Conservation (phyloP, 2,329 filamentous ascomycete genomes). For the Fonsecaea pedrosoi region DNA sequence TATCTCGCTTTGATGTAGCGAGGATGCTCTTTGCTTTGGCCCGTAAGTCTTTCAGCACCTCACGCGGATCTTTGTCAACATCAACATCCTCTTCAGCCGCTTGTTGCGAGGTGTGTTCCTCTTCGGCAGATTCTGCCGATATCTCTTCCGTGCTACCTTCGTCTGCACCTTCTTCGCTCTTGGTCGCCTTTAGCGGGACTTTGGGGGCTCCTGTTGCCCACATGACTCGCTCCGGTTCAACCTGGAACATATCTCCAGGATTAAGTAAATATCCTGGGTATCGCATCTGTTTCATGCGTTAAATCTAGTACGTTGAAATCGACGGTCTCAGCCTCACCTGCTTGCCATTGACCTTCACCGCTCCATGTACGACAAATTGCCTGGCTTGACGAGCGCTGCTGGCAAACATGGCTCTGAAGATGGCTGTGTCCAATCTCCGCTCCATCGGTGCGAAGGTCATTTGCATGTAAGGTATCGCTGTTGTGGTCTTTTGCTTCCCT, state of each 20-base stretch:
- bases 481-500: conserved; percentile 20
- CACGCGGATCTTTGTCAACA: conserved; percentile 51
- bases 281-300: conserved; percentile 71
- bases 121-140: conserved; percentile 29
- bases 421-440: conserved; percentile 87
- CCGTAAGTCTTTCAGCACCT: conserved; percentile 62
- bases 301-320: conserved; percentile 3
- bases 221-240: conserved; percentile 86
- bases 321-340: conserved; percentile 65
- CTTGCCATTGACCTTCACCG: conserved; percentile 94
- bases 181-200: conserved; percentile 43
- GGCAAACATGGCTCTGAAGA: conserved; percentile 92
- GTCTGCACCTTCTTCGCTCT: conserved; percentile 33
- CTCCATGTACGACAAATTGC: conserved; percentile 91
- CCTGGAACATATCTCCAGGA: conserved; percentile 97
- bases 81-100: conserved; percentile 48
- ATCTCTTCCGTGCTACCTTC: conserved; percentile 38
- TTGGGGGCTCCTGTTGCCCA: conserved; percentile 82
- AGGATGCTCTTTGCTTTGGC: conserved; percentile 67
- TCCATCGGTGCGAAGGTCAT: conserved; percentile 95
- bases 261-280: conserved; percentile 94
- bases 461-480: conserved; percentile 79
- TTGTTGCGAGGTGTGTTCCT: conserved; percentile 33
- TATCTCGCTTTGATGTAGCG: conserved; percentile 57
- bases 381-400: conserved; percentile 91